Base-by-base conservation (phyloP, 306 rosid species). In the Gastrolobium bilobum region DNA sequence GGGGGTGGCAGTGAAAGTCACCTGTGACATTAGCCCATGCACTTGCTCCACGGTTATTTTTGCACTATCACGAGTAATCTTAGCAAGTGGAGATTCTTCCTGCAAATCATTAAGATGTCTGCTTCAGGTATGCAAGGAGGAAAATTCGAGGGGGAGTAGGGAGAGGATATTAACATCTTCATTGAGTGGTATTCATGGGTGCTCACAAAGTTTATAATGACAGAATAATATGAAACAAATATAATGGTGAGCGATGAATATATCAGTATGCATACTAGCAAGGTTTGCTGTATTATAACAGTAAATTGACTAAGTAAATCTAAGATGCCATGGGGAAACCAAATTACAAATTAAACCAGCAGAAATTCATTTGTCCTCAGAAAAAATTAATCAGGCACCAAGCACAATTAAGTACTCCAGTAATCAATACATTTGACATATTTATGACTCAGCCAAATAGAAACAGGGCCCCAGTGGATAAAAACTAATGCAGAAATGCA, bases 11-110 rank as follows among this genome's bases (percentile, higher is more conserved):
- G 30, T 26, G 63, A 35, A n/a, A 65, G 70, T 81, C 67, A 96
- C 99, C 99, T 90, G 98, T 67, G 99, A 96, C 98, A 96, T 93
- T 46, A 93, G 84, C 76, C 98, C 97, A 69, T 93, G 98, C 73
- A 93, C 96, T 81, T 96, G 99, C 86, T 96, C 99, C 74, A 91
- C 99, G 0, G 99, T 89, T 85, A 96, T 96, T 86, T 91, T 96
- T 43, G 97, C 89, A 82, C 99, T 90, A 80, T 93, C 98, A 3
- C 97, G 98, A 68, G 91, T 90, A 70, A 96, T 91, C 90, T 96
- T 93, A 11, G 97, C 94, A 38, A 93, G 98, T 60, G 86, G 94
- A 30, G 96, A 87, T 64, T 96, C 98, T 79, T 96, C 98, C 98
- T 96, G 94, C 68, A 83, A 80, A 72, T 83, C 74, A 65, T 15